Base-by-base conservation (phyloP, 164 flowering plant species). In the Macadamia integrifolia region DNA sequence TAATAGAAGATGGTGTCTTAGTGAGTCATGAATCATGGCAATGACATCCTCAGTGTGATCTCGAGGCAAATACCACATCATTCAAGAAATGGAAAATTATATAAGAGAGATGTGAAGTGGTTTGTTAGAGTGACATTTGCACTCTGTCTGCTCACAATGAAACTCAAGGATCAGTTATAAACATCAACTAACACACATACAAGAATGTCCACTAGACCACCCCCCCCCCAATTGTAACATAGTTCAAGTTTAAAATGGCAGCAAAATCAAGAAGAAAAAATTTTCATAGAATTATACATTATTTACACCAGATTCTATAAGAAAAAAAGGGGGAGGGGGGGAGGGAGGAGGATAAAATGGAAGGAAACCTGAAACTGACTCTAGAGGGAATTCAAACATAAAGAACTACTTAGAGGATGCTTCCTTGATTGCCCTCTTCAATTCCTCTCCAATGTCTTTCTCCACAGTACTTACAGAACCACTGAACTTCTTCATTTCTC, bases 341-440 rank as follows among this genome's bases (percentile, higher is more conserved):
- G 13, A 50, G 0, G 14, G 13, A 50, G 55, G 17, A 14, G 13
- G 3, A 17, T 49, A 10, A 49, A 49, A 14, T 2, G 14, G 1
- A 35, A 35, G 18, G 15, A 2, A 17, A 53, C 17, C 11, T 10
- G 53, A 14, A 53, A 9, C 6, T 31, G 58, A 18, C 6, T n/a
- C 31, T 35, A 2, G 7, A 40, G 30, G n/a, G 46, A 63, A 44
- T 7, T 62, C 79, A 68, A 71, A 79, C 84, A 66, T 59, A 73
- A 46, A 53, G n/a, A 53, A 2, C 5, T 35, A 35, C 0, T 53
- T 53, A 14, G 82, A 66, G 40, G 93, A 71, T 72, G 92, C 90
- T 71, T 93, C 93, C 78, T 70, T 80, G 44, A 92, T 86, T 68
- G 95, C 92, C 76, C 73, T 88, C 79, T 86, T 84, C 85, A 90